A percentile compares a stretch with the other conserved stretches of the same genome.
These are phyloP conservation scores for Talaromyces atroroseus DNA, from an alignment of 2,329 filamentous ascomycete species.

Conservation along the genomic window DNA sequence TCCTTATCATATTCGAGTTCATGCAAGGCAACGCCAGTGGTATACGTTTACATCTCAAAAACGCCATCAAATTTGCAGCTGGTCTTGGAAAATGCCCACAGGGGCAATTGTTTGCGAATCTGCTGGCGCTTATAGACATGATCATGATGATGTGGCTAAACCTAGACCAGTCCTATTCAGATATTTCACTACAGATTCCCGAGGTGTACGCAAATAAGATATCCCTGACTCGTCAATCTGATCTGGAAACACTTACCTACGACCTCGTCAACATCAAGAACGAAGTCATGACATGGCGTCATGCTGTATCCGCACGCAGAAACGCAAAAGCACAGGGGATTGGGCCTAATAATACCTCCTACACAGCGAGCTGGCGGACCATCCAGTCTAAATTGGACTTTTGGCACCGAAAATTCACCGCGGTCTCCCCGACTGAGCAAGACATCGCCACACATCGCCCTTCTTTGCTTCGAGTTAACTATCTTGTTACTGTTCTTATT, in stretches of 20 bases:
- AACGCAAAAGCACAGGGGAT: background rate
- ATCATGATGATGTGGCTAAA: background rate
- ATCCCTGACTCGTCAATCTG: background rate
- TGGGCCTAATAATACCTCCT: background rate
- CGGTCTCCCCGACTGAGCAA: background rate
- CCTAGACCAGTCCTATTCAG: background rate
- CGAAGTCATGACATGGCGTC: background rate
- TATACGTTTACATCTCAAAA: background rate
- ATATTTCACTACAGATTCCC: background rate
- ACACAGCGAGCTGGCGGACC: background rate
- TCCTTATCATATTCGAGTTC: constrained; percentile 2
- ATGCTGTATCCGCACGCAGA: background rate
- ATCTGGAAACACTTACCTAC: background rate
- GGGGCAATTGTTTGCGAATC: background rate
- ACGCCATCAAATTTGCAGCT: background rate
- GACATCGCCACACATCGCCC: background rate
- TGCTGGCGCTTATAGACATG: background rate
- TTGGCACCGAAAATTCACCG: background rate
- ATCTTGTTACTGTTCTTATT: background rate
- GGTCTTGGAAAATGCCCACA: background rate
- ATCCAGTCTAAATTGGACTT: background rate
- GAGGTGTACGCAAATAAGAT: background rate
- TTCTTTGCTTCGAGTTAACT: background rate
- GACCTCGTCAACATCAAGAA: background rate
- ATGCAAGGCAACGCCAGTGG: constrained; percentile 3